Base-by-base conservation (phyloP, 495 filamentous ascomycete species). In the Hyaloscypha finlandica region DNA sequence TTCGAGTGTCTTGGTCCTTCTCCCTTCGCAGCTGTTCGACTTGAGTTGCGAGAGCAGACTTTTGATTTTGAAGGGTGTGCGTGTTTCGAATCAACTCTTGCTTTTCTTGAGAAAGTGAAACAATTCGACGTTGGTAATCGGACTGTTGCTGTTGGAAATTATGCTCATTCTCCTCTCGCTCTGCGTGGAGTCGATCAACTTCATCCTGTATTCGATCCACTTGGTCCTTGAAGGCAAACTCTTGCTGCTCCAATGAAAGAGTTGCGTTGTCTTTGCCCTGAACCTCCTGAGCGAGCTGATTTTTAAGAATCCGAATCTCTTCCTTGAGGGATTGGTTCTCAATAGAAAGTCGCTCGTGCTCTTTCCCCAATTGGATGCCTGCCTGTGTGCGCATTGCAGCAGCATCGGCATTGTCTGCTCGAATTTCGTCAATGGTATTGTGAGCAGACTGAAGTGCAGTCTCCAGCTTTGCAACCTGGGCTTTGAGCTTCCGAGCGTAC, bases 391-490 rank as follows among this genome's bases (percentile, higher is more conserved):
- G 9, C 42, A 48, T 14, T 11, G 42, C 42, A 48, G 9, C 42
- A 48, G 42, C 42, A 48, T 48, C 16, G 4, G 42, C 42, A 12
- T 12, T 19, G 42, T 48, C 42, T 48, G 42, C 9, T 48, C 16
- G 42, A 48, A 48, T 48, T 12, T 48, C 16, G 11, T 48, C 42
- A 12, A 37, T 37, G 35, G 35, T 37, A n/a, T 32, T 22, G 22
- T 35, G 29, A 45, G 42, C 30, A 58, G 52, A n/a, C 32, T 61
- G 57, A 22, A 61, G 51, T 8, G 37, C 29, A 32, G n/a, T 57
- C n/a, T 74, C 73, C 35, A 37, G 3, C 12, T 37, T 6, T 37
- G 35, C 35, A 37, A 37, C 35, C 12, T 37, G 35, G 1, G 35
- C 35, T 12, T 37, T 37, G 8, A 37, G 35, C 35, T 37, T 37